These are phyloP conservation scores for Sporothrix euskadiensis DNA, from an alignment of 2,329 filamentous ascomycete species.

Conservation along the genomic window DNA sequence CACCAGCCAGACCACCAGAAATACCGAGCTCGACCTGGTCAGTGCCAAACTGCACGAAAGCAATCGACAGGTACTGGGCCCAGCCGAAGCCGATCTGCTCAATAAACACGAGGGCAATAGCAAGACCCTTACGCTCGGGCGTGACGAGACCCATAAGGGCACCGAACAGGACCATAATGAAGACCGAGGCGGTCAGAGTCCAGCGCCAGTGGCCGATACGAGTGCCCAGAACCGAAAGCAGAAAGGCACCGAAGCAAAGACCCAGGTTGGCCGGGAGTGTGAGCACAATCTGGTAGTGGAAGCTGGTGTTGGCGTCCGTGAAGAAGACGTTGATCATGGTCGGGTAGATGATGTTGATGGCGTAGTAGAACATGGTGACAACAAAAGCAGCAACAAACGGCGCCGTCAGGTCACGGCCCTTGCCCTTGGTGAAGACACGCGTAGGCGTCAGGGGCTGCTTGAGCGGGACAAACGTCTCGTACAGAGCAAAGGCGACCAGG, in stretches of 20 bases:
- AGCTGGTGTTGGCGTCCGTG: slow-evolving; percentile 41
- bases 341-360: slow-evolving; percentile 49
- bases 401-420: slow-evolving; percentile 50
- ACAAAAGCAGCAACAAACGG: slow-evolving; percentile 48
- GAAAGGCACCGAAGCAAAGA: slow-evolving; percentile 45
- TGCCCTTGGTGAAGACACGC: slow-evolving; percentile 47
- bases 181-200: slow-evolving; percentile 47
- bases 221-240: slow-evolving; percentile 46
- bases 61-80: slow-evolving; percentile 50
- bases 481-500: slow-evolving; percentile 43
- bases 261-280: slow-evolving; percentile 49
- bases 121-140: slow-evolving; percentile 47
- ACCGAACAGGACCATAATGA: slow-evolving; percentile 52
- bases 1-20: slow-evolving; percentile 46
- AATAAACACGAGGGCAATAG: slow-evolving; percentile 51
- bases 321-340: slow-evolving; percentile 51
- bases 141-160: slow-evolving; percentile 47
- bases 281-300: slow-evolving; percentile 41
- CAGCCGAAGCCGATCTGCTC: slow-evolving; percentile 49
- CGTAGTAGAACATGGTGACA: slow-evolving; percentile 56
- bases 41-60: slow-evolving; percentile 52
- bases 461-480: slow-evolving; percentile 43
- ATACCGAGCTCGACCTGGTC: slow-evolving; percentile 51
- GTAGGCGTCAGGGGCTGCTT: slow-evolving; percentile 48
- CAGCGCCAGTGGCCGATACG: slow-evolving; percentile 50